Evolutionary conservation across 2,329 filamentous ascomycete genomes (phyloP).

Genomic region (Botrytis paeoniae): DNA sequence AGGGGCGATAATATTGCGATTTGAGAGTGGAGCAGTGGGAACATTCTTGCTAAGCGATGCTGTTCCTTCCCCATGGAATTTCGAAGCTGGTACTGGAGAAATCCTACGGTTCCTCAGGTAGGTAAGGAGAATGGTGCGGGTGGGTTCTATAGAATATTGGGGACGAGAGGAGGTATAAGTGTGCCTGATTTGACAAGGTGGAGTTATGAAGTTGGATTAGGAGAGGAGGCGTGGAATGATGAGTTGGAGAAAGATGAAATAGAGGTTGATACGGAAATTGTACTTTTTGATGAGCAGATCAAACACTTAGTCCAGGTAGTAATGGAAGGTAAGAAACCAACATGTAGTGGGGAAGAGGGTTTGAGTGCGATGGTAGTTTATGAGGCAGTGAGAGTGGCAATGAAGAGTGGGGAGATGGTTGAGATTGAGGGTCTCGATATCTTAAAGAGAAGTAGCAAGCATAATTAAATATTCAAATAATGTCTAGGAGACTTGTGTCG

Average conservation of each 20-base stretch:
- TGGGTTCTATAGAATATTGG: not conserved
- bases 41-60: not conserved
- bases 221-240: not conserved
- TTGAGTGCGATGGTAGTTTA: conserved; percentile 43
- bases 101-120: not conserved
- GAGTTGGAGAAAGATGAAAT: not conserved
- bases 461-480: not conserved
- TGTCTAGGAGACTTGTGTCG: not conserved
- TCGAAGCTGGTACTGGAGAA: not conserved
- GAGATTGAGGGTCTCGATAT: conserved; percentile 23
- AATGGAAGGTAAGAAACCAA: not conserved
- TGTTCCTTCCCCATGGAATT: not conserved
- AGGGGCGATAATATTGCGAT: not conserved
- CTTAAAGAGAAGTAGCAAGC: not conserved
- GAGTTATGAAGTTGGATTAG: not conserved
- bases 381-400: conserved; percentile 47
- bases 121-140: not conserved
- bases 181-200: not conserved
- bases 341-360: not conserved
- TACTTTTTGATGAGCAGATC: not conserved
- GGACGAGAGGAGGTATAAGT: not conserved
- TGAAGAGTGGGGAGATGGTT: conserved; percentile 39
- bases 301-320: not conserved
- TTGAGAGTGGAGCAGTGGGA: not conserved
- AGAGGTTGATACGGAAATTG: not conserved